Conservation (phyloP, 2,329 filamentous ascomycete species). For the Botrytis paeoniae region DNA sequence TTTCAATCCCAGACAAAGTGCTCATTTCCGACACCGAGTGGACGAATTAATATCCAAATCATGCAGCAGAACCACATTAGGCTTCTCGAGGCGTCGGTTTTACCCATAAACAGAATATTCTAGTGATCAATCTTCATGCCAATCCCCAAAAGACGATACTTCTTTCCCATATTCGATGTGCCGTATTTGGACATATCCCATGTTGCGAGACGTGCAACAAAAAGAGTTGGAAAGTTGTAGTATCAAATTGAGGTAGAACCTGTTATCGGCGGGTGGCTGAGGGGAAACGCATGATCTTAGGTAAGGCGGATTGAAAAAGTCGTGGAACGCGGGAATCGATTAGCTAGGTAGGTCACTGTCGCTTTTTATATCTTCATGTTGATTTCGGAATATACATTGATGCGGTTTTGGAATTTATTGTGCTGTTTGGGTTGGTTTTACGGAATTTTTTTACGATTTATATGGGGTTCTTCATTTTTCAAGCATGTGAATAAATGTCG, state of each 20-base stretch:
- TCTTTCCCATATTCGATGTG: background rate
- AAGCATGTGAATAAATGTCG: background rate
- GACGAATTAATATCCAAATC: background rate
- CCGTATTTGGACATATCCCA: conserved; percentile 16
- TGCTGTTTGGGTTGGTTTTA: background rate
- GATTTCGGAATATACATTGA: background rate
- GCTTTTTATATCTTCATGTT: background rate
- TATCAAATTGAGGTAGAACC: background rate
- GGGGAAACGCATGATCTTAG: conserved; percentile 3
- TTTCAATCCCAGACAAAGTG: background rate
- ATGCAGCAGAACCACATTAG: conserved; percentile 6
- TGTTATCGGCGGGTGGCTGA: conserved; percentile 11
- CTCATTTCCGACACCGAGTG: background rate
- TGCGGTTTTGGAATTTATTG: background rate
- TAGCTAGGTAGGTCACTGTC: background rate
- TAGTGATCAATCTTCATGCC: background rate
- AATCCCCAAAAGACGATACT: background rate
- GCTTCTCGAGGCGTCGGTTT: background rate
- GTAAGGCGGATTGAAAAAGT: background rate
- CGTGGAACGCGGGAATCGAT: conserved; percentile 8
- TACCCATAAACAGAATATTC: background rate
- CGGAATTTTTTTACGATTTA: background rate
- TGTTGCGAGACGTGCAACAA: conserved; percentile 20
- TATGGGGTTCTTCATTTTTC: background rate
- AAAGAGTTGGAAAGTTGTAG: background rate